Evolutionary conservation across 805 yeast genomes (phyloP), one percentile per base, ranked within the genome.

Genomic region (Nematodospora valgi): DNA sequence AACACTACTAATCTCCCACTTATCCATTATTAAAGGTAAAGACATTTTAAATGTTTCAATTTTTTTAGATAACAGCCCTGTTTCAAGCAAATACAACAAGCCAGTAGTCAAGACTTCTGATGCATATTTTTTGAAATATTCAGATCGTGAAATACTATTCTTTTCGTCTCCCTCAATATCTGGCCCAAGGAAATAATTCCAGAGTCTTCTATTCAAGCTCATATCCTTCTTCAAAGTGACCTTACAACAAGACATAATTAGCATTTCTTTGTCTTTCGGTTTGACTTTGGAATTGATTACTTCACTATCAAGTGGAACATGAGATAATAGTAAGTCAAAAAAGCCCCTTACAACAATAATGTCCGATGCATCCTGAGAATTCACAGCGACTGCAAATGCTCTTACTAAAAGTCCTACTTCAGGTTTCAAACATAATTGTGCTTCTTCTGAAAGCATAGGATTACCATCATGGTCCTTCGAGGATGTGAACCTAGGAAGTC

Each of bases 181-280:
- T 2, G 96, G 93, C 0, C 98, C 97, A 19, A 91, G 58, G 6
- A 93, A 62, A 95, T 96, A 93, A 40, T 74, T 80, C 96, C 98
- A 89, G 14, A 93, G 68, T 48, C 99, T 73, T 58, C 98, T 72
- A 56, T 93, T 93, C 40, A 93, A 70, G 6, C 97, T 87, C 96
- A 93, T 87, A 57, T 93, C 99, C 47, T 80, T 81, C 29, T 82
- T 77, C 28, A 87, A 62, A 2, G 93, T 82, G 0, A 89, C 79
- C 8, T 70, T 59, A 17, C 87, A 73, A 24, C 88, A 81, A 7
- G 78, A 67, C 58, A 81, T 64, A 12, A 87, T 54, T 24, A 88
- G 59, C 20, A 72, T 47, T 41, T 75, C 72, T 31, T 74, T 71
- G 48, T 87, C 95, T 5, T 67, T 60, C 0, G 58, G 47, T 1